A percentile compares a stretch with the other conserved stretches of the same genome.
phyloP scores from a whole-genome alignment of 2,329 filamentous ascomycete genomes.

The Scortechinia acanthostroma region DNA sequence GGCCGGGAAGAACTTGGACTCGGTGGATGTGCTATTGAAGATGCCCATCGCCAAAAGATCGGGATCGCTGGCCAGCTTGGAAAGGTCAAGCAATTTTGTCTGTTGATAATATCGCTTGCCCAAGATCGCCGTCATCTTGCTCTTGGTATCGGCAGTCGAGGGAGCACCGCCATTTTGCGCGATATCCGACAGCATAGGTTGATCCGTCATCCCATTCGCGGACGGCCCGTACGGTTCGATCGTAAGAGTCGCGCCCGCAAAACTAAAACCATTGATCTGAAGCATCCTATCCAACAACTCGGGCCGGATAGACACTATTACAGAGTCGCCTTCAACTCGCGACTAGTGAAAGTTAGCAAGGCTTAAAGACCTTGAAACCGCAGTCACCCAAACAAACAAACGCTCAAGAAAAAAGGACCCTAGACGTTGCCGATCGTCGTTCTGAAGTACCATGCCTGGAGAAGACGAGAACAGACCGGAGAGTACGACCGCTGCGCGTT shows the following conservation, averaged over 20 bases:
- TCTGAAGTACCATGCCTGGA: conserved; percentile 15
- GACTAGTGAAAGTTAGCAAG: conserved; percentile 39
- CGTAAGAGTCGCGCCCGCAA: conserved; percentile 29
- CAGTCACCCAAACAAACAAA: not conserved
- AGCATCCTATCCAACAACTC: conserved; percentile 26
- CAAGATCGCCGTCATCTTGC: conserved; percentile 42
- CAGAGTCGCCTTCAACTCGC: conserved; percentile 30
- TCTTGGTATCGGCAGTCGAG: conserved; percentile 30
- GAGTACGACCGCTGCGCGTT: conserved; percentile 10
- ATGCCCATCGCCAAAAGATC: conserved; percentile 47
- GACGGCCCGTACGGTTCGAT: conserved; percentile 23
- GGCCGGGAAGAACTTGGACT: conserved; percentile 56
- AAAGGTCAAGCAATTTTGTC: conserved; percentile 49
- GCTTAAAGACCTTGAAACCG: conserved; percentile 16
- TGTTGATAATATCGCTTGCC: conserved; percentile 43
- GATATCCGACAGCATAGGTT: not conserved
- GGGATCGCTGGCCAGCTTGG: conserved; percentile 42
- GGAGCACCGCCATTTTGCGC: conserved; percentile 6
- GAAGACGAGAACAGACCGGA: conserved; percentile 18
- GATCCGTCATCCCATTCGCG: not conserved
- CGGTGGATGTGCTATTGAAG: conserved; percentile 39
- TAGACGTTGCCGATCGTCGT: conserved; percentile 8
- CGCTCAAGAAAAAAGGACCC: no score
- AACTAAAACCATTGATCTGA: conserved; percentile 28
- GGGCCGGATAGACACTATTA: conserved; percentile 29